Evolutionary conservation across 2,329 filamentous ascomycete species (phyloP).

Genomic region (Beauveria varroae): DNA sequence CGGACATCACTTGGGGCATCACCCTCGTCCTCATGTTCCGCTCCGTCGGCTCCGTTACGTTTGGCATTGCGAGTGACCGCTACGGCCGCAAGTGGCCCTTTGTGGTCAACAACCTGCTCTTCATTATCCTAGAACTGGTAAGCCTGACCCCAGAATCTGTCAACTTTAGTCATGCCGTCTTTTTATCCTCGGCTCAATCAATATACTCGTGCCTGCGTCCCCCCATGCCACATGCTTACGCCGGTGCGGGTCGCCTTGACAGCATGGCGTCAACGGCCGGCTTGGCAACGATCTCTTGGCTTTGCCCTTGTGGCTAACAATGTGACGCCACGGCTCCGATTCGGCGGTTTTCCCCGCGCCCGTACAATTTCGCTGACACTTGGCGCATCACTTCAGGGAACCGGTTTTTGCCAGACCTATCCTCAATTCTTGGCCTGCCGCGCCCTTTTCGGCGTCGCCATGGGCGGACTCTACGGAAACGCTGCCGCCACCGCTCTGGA

Average conservation of each 20-base stretch:
- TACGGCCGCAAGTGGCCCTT: constrained; percentile 65
- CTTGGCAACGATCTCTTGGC: constrained; percentile 10
- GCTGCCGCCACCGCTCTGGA: constrained; percentile 73
- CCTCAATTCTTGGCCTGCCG: constrained; percentile 66
- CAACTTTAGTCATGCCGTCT: neutral
- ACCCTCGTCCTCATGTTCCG: constrained; percentile 56
- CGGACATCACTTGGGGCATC: constrained; percentile 58
- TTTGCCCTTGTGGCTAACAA: neutral
- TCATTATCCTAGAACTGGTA: constrained; percentile 65
- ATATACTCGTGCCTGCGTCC: neutral
- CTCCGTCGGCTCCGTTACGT: constrained; percentile 45
- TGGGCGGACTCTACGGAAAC: constrained; percentile 76
- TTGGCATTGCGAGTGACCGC: constrained; percentile 47
- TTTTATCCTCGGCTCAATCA: neutral
- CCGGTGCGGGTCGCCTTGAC: neutral
- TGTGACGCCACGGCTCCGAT: constrained; percentile 1
- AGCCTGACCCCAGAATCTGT: constrained; percentile 15
- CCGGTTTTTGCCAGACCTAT: constrained; percentile 63
- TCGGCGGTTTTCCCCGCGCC: neutral
- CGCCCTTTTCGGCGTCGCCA: constrained; percentile 70
- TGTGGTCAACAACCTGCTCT: constrained; percentile 65
- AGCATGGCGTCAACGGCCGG: neutral
- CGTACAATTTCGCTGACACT: neutral
- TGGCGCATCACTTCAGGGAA: constrained; percentile 33
- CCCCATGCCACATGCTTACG: neutral